phyloP scores from a whole-genome alignment of 139 green algal species.

The Chlamydomonas incerta region DNA sequence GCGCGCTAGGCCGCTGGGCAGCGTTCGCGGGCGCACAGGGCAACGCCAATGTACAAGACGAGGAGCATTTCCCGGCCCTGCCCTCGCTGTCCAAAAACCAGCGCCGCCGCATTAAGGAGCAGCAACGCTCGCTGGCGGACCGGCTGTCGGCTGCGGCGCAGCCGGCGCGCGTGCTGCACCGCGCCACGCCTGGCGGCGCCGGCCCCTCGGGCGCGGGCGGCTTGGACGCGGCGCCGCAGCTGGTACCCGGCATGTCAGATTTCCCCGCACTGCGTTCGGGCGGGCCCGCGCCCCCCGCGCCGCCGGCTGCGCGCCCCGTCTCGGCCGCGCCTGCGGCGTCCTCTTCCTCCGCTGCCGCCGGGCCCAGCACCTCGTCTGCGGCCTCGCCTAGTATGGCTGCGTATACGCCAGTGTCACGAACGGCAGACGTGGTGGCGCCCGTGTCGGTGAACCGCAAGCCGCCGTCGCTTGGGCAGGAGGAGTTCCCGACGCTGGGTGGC shows the following conservation, averaged over 20 bases:
- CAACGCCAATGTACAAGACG: not conserved
- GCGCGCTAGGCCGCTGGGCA: conserved; percentile 58
- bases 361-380: too few relatives aligned
- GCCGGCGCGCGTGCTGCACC: conserved; percentile 51
- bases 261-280: conserved; percentile 18
- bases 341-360: not conserved
- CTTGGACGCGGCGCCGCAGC: not conserved
- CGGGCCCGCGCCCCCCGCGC: not conserved
- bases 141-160: conserved; percentile 45
- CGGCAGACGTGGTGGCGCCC: conserved; percentile 14
- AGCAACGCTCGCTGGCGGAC: conserved; percentile 47
- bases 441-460: not conserved
- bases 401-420: not conserved
- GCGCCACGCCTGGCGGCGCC: not conserved
- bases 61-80: conserved; percentile 80
- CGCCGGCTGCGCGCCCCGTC: not conserved
- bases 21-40: conserved; percentile 32
- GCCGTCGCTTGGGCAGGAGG: conserved; percentile 16
- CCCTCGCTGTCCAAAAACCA: conserved; percentile 55
- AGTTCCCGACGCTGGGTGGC: conserved; percentile 53
- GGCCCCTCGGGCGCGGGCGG: not conserved
- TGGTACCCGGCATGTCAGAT: not conserved
- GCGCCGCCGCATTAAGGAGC: conserved; percentile 37
- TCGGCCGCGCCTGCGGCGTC: not conserved
- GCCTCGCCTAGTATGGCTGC: too few relatives aligned